Evolutionary conservation across 352 stramenopile genomes (phyloP).

Genomic region (Poterioochromonas sp.): DNA sequence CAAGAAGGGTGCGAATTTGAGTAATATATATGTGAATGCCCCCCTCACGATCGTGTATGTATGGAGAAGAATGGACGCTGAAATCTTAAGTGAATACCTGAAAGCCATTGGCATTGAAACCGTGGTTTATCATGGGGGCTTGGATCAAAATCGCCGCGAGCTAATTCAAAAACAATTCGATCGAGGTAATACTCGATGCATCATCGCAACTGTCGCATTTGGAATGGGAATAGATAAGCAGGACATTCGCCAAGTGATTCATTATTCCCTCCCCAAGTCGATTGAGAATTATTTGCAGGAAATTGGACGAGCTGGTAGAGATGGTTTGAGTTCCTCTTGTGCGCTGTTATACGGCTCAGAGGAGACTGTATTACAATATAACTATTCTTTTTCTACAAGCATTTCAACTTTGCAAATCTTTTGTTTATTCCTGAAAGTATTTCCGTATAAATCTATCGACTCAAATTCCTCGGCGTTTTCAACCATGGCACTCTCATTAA

Average conservation of each 20-base stretch:
- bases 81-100: conserved; percentile 1
- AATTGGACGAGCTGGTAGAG: conserved; percentile 23
- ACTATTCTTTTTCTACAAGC: too few relatives aligned
- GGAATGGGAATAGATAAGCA: conserved; percentile 68
- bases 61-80: conserved; percentile 38
- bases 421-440: too few relatives aligned
- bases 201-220: conserved; percentile 71
- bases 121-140: conserved; percentile 28
- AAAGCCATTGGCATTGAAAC: not conserved
- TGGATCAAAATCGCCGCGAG: not conserved
- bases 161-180: not conserved
- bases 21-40: too few relatives aligned
- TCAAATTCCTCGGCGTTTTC: too few relatives aligned
- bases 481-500: too few relatives aligned
- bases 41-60: conserved; percentile 44
- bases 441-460: too few relatives aligned
- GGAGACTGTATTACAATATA: too few relatives aligned
- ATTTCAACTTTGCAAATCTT: too few relatives aligned
- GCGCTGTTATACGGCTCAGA: too few relatives aligned
- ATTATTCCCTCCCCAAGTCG: not conserved
- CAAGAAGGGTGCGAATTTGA: too few relatives aligned
- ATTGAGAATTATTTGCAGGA: conserved; percentile 26
- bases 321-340: too few relatives aligned
- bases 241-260: not conserved
- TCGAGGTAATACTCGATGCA: conserved; percentile 36